phyloP scores from a whole-genome alignment of 2,329 filamentous ascomycete species.

The Thielaviopsis ethacetica region DNA sequence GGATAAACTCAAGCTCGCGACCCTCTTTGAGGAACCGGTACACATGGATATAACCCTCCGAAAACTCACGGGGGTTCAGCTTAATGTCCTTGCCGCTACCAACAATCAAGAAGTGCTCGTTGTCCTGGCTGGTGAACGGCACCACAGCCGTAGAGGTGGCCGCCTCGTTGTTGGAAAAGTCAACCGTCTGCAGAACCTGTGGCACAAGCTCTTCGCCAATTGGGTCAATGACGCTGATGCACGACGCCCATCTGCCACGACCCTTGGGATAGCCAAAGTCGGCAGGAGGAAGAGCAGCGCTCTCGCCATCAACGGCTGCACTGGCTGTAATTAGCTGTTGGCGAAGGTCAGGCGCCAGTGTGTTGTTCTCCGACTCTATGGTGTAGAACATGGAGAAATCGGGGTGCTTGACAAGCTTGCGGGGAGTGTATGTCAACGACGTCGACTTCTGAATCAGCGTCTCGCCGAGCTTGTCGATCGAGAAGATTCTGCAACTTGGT shows the following conservation, averaged over 20 bases:
- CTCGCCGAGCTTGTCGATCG: slow-evolving; percentile 70
- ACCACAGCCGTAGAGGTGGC: slow-evolving; percentile 75
- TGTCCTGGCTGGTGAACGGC: slow-evolving; percentile 73
- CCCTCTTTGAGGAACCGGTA: slow-evolving; percentile 82
- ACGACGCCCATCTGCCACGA: slow-evolving; percentile 83
- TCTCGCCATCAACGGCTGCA: slow-evolving; percentile 53
- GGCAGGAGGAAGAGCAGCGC: slow-evolving; percentile 52
- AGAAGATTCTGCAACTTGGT: slow-evolving; percentile 55
- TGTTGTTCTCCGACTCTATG: slow-evolving; percentile 85
- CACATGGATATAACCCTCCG: slow-evolving; percentile 74
- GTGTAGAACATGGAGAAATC: slow-evolving; percentile 84
- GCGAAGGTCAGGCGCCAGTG: slow-evolving; percentile 63
- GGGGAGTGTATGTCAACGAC: slow-evolving; percentile 76
- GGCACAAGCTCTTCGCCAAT: slow-evolving; percentile 28
- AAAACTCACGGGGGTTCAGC: slow-evolving; percentile 58
- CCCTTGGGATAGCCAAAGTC: slow-evolving; percentile 83
- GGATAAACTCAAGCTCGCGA: slow-evolving; percentile 80
- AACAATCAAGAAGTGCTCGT: slow-evolving; percentile 81
- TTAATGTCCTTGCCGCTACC: slow-evolving; percentile 86
- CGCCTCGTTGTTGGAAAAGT: slow-evolving; percentile 79
- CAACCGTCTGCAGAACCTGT: slow-evolving; percentile 55
- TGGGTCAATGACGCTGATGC: slow-evolving; percentile 83
- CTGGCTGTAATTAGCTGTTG: slow-evolving; percentile 60
- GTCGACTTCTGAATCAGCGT: slow-evolving; percentile 79
- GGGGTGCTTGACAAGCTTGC: slow-evolving; percentile 73